Evolutionary conservation across 2,329 filamentous ascomycete species (phyloP), one percentile per base, ranked within the genome.

Genomic region (Sarocladium oryzae): DNA sequence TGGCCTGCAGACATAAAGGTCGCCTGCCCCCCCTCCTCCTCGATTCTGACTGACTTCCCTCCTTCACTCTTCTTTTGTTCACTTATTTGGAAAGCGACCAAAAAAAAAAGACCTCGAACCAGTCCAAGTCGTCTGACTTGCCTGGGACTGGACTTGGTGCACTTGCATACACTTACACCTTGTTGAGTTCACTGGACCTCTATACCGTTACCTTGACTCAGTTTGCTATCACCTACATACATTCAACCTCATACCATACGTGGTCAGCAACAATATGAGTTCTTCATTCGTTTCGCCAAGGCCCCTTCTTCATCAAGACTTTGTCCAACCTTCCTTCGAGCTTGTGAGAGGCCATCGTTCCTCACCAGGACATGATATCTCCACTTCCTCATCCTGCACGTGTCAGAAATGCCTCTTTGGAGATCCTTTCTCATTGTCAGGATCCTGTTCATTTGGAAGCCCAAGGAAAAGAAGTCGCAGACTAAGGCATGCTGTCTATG

Each of bases 1-100:
- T 32, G 24, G 26, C 26, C 43, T 5, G 16, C 43, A 24, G 43
- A 48, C 43, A 48, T 48, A 48, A 48, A 48, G 43, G 43, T 48
- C 28, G 43, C 15, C 21, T 33, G n/a, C 28, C 43, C 43, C 43
- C 43, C 43, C 43, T 48, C 43, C 43, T 48, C 43, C 43, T 48
- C 43, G 26, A 23, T 48, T 48, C 16, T 33, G 16, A 18, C 43
- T 7, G 24, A 32, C 43, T 33, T 48, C 43, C 43, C 43, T 48
- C 43, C 43, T 48, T 48, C 43, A 48, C 20, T 32, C 28, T 9
- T 23, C 28, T 48, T 48, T 48, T 16, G n/a, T 32, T 26, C 20
- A 30, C 33, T 23, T 5, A 32, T 21, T n/a, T 4, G n/a, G 20
- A 48, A 23, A 23, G 28, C 20, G 28, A 9, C 28, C 9, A 48